phyloP scores from a whole-genome alignment of 2,329 filamentous ascomycete species.

The Colletotrichum kahawae region DNA sequence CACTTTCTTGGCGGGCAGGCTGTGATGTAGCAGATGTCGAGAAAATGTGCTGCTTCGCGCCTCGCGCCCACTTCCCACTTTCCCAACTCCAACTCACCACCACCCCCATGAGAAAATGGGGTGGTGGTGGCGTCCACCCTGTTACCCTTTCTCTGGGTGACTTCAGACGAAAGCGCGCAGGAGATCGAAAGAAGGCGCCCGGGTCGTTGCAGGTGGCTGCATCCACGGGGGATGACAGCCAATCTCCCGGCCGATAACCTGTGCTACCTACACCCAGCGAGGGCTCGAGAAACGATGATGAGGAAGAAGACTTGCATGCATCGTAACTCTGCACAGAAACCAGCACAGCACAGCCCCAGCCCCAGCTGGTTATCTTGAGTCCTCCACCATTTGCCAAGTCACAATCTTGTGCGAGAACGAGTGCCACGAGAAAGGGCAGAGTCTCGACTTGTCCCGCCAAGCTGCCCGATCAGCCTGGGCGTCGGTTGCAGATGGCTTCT shows the following conservation, averaged over 20 bases:
- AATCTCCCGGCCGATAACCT: slow-evolving; percentile 7
- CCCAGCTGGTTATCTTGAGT: neutral
- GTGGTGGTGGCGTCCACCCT: neutral
- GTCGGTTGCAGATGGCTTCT: slow-evolving; percentile 11
- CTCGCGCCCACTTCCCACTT: neutral
- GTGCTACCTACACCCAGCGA: neutral
- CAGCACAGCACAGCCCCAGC: neutral
- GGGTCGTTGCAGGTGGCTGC: slow-evolving; percentile 17
- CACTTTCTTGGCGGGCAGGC: slow-evolving; percentile 16
- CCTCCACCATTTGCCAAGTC: neutral
- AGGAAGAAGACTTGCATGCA: neutral
- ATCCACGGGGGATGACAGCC: neutral
- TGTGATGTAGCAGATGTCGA: slow-evolving; percentile 6
- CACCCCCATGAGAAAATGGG: neutral
- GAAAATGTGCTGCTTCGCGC: neutral
- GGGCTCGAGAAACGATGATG: neutral
- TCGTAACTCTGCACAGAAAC: neutral
- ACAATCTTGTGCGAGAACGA: neutral
- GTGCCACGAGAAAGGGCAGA: neutral
- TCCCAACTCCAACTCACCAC: neutral
- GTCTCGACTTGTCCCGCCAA: slow-evolving; percentile 8
- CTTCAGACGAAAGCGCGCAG: slow-evolving; percentile 14
- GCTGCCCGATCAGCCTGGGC: slow-evolving; percentile 14
- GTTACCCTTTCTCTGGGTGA: neutral
- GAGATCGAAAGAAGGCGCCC: slow-evolving; percentile 2